Base-by-base conservation (phyloP, 2,329 filamentous ascomycete species). In the Mariannaea sp. region DNA sequence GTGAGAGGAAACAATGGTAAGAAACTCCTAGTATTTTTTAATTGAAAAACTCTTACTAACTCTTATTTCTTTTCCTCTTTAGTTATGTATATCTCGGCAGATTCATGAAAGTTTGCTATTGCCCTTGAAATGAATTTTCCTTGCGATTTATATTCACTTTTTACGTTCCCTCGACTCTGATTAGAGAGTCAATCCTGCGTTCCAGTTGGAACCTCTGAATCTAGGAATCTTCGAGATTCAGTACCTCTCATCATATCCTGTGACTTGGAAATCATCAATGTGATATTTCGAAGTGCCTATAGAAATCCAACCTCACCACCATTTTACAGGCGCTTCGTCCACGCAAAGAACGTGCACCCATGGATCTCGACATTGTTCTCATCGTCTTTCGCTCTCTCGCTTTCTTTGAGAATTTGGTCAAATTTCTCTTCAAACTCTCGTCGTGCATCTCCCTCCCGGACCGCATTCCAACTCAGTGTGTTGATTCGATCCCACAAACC, bases 1-100 rank as follows among this genome's bases (percentile, higher is more conserved):
- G 89, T 97, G 53, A 84, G 93, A 72, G 93, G 93, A 64, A 97
- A 97, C 76, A 97, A 97, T 69, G 93, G 93, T 95, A 64, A 68
- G 76, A 27, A 7, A 52, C n/a, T 51, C 30, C 5, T 8, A 12
- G 19, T 14, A 19, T 10, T 40, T 10, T 22, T 7, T 22, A 10
- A 4, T n/a, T n/a, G n/a, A 2, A 8, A 5, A 5, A 9, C n/a
- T 16, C 26, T 1, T 9, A 42, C 61, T 67, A 46, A 68, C 49
- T 0, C 39, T 13, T 1, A 9, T 5, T 16, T 32, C n/a, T n/a
- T n/a, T n/a, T n/a, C n/a, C n/a, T n/a, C n/a, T n/a, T 5, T 29
- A 88, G 85, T 88, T 54, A 88, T 87, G 84, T 88, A 88, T 65
- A 88, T 88, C 60, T 86, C 84, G 20, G 84, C 84, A 55, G 84